phyloP scores from a whole-genome alignment of 2,329 filamentous ascomycete species.

The Trichoderma semiorbis region DNA sequence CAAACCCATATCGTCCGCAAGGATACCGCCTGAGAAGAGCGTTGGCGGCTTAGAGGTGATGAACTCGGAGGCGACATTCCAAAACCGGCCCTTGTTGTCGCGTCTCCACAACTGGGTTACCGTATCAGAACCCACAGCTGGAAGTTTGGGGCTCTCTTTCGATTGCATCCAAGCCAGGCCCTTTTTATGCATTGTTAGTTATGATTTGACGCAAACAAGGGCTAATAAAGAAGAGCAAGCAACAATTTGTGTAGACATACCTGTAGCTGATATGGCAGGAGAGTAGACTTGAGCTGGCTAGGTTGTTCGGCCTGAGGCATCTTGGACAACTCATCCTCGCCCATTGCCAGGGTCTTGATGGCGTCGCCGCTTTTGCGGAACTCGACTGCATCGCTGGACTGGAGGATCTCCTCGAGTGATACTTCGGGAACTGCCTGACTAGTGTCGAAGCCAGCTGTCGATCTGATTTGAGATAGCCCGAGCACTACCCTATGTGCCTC shows the following conservation, averaged over 20 bases:
- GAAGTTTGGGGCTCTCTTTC: conserved; percentile 69
- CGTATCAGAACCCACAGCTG: conserved; percentile 54
- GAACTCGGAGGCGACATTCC: conserved; percentile 61
- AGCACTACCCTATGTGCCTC: conserved; percentile 46
- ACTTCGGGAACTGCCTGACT: conserved; percentile 36
- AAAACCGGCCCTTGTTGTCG: conserved; percentile 46
- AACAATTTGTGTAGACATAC: conserved; percentile 29
- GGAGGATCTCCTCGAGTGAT: conserved; percentile 61
- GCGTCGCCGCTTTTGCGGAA: conserved; percentile 62
- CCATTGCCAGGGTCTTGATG: conserved; percentile 66
- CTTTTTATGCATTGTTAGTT: conserved; percentile 37
- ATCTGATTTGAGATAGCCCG: conserved; percentile 38
- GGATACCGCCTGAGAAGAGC: conserved; percentile 75
- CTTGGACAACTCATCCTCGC: conserved; percentile 65
- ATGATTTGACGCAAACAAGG: not conserved
- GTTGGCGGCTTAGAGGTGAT: conserved; percentile 54
- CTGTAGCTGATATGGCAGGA: conserved; percentile 76
- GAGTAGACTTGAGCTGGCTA: conserved; percentile 55
- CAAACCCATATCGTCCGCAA: conserved; percentile 87
- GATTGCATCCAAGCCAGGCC: conserved; percentile 77
- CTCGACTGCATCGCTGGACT: conserved; percentile 64
- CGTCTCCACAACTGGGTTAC: conserved; percentile 75
- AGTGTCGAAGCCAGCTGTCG: conserved; percentile 36
- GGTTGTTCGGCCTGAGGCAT: conserved; percentile 74
- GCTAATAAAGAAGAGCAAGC: not conserved